Percentiles rank a stretch among this genome's conserved stretches.
Evolutionary conservation across 2,329 filamentous ascomycete species (phyloP).

Genomic region (Colletotrichum caudatum): DNA sequence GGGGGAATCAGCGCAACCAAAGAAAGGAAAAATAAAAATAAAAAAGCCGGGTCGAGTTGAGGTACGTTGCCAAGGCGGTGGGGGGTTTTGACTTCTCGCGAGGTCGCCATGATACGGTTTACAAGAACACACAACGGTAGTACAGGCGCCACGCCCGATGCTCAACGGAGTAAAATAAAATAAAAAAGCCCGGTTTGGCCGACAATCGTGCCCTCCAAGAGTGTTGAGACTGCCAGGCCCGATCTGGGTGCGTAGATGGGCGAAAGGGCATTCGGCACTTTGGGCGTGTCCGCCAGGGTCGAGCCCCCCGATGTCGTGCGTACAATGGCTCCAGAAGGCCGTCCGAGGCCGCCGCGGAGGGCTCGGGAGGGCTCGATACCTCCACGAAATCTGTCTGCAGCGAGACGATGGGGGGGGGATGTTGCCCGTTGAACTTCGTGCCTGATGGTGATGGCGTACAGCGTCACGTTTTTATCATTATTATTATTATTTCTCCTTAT

Average conservation of each 20-base stretch:
- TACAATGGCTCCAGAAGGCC: neutral
- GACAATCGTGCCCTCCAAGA: neutral
- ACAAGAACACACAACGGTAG: too few species aligned
- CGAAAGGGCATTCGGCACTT: neutral
- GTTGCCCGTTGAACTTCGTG: neutral
- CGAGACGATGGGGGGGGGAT: too few species aligned
- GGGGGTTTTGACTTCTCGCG: too few species aligned
- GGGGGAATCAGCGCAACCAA: too few species aligned
- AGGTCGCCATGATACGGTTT: too few species aligned
- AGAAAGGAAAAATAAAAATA: too few species aligned
- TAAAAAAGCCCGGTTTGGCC: too few species aligned
- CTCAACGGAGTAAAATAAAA: too few species aligned
- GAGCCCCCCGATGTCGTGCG: neutral
- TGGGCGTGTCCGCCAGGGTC: neutral
- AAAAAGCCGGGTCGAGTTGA: too few species aligned
- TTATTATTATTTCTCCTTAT: neutral
- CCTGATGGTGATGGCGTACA: conserved; percentile 27
- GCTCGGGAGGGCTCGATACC: conserved; percentile 21
- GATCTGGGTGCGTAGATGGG: neutral
- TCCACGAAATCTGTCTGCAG: neutral
- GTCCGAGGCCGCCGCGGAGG: conserved; percentile 1
- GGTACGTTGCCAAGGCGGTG: too few species aligned
- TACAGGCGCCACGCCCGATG: too few species aligned
- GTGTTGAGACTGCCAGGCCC: neutral
- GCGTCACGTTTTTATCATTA: conserved; percentile 8